A percentile compares a stretch with the other conserved stretches of the same genome.
These are phyloP conservation scores for Citrus glauca DNA, from an alignment of 345 rosid genomes.

Conservation along the genomic window DNA sequence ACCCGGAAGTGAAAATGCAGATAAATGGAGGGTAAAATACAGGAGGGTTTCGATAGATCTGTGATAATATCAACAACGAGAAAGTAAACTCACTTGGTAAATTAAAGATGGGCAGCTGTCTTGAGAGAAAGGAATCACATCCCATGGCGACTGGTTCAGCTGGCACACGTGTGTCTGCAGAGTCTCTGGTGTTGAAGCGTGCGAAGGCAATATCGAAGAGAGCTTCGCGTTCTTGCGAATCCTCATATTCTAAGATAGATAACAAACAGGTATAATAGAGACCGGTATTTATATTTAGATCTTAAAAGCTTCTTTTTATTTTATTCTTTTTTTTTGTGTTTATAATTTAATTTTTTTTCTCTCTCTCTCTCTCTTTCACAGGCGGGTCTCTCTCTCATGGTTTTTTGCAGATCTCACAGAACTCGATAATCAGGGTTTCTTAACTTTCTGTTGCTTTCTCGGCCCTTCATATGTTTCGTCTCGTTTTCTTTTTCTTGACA, in stretches of 20 bases:
- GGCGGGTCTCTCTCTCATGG: constrained; percentile 6
- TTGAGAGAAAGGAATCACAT: constrained; percentile 57
- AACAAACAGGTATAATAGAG: constrained; percentile 5
- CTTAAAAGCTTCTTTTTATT: not conserved
- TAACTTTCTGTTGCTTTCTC: constrained; percentile 48
- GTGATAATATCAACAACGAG: constrained; percentile 12
- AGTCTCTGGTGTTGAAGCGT: constrained; percentile 36
- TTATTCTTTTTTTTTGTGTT: constrained; percentile 10
- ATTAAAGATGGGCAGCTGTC: constrained; percentile 19
- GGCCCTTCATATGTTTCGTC: constrained; percentile 56
- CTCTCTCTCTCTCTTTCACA: not conserved
- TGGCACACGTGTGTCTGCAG: constrained; percentile 64
- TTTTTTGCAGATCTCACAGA: constrained; percentile 67
- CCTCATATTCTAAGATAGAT: constrained; percentile 49
- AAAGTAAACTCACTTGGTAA: constrained; percentile 33
- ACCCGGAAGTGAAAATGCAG: constrained; percentile 22
- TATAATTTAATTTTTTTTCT: not conserved
- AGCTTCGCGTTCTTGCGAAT: constrained; percentile 83
- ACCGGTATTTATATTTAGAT: constrained; percentile 13
- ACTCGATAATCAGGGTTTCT: constrained; percentile 59
- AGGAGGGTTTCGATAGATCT: constrained; percentile 35
- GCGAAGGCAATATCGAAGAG: constrained; percentile 38
- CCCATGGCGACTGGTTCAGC: constrained; percentile 99
- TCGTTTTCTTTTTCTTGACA: constrained; percentile 23
- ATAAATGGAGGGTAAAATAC: constrained; percentile 12